phyloP scores from a whole-genome alignment of 257 asterid genomes.

The Parsonsia alboflavescens region DNA sequence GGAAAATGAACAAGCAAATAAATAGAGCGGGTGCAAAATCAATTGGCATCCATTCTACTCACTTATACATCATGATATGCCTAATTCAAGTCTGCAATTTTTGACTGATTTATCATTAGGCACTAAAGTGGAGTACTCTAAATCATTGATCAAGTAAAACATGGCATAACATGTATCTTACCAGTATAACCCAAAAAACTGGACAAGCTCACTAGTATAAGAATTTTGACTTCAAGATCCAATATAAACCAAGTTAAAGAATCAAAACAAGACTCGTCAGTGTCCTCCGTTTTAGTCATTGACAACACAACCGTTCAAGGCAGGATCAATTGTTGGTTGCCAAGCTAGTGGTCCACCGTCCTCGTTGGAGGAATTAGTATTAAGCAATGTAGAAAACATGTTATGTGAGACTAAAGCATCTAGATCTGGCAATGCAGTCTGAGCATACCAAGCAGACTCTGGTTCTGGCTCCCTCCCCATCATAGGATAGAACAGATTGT shows the following conservation, averaged over 20 bases:
- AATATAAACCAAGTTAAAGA: no score
- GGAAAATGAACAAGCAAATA: not conserved
- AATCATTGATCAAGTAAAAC: not conserved
- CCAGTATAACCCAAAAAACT: not conserved
- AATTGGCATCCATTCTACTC: not conserved
- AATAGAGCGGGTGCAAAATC: not conserved
- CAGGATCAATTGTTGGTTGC: slow-evolving; percentile 30
- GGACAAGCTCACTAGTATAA: not conserved
- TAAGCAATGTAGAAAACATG: slow-evolving; percentile 31
- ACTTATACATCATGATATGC: not conserved
- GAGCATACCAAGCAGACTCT: slow-evolving; percentile 35
- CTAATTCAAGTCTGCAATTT: not conserved
- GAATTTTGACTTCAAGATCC: slow-evolving; percentile 64
- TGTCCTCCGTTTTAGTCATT: slow-evolving; percentile 83
- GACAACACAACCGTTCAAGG: slow-evolving; percentile 49
- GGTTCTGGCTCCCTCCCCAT: slow-evolving; percentile 49
- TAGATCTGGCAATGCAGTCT: slow-evolving; percentile 42
- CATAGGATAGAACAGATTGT: slow-evolving; percentile 42
- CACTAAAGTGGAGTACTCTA: not conserved
- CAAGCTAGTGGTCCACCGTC: slow-evolving; percentile 37
- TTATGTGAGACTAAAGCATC: slow-evolving; percentile 36
- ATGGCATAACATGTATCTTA: not conserved
- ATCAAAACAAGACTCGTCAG: no score
- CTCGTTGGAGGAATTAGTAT: slow-evolving; percentile 39
- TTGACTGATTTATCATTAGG: no score